Conservation (phyloP, 2,329 filamentous ascomycete species). For the Acarospora socialis region DNA sequence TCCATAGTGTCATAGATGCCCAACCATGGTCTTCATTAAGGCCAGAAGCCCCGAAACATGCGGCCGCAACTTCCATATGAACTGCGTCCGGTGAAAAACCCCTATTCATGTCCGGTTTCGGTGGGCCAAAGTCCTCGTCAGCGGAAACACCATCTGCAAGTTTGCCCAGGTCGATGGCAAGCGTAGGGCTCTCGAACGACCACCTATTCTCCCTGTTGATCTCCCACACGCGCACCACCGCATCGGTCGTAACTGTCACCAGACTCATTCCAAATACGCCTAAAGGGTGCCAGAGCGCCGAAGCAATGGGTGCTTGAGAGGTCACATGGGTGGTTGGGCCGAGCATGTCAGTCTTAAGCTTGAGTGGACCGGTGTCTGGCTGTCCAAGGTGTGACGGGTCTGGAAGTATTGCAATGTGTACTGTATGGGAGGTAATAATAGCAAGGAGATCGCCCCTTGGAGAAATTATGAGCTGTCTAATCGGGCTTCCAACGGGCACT, state of each 20-base stretch:
- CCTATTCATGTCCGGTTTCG: constrained; percentile 57
- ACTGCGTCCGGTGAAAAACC: constrained; percentile 79
- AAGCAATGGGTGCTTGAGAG: constrained; percentile 64
- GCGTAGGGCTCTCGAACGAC: constrained; percentile 70
- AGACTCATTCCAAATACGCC: constrained; percentile 68
- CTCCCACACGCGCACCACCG: constrained; percentile 82
- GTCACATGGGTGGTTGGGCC: constrained; percentile 85
- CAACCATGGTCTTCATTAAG: constrained; percentile 50
- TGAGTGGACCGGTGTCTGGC: constrained; percentile 54
- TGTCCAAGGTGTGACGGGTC: constrained; percentile 58
- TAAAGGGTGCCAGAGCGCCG: constrained; percentile 83
- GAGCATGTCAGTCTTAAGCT: constrained; percentile 77
- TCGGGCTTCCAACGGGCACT: constrained; percentile 64
- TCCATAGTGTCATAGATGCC: constrained; percentile 92
- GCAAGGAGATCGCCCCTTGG: constrained; percentile 71
- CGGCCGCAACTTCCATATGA: constrained; percentile 87
- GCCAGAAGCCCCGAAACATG: constrained; percentile 66
- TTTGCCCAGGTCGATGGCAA: constrained; percentile 80
- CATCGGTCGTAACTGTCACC: constrained; percentile 78
- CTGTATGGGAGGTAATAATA: constrained; percentile 72
- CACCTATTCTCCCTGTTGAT: constrained; percentile 68
- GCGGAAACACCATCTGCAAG: constrained; percentile 69
- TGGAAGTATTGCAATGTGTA: constrained; percentile 76
- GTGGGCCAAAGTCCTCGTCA: constrained; percentile 71
- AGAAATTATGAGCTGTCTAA: constrained; percentile 73